Percentiles rank a stretch among this genome's conserved stretches.
phyloP scores from a whole-genome alignment of 176 grass and related monocot genomes.

The Aegilops sharonensis region DNA sequence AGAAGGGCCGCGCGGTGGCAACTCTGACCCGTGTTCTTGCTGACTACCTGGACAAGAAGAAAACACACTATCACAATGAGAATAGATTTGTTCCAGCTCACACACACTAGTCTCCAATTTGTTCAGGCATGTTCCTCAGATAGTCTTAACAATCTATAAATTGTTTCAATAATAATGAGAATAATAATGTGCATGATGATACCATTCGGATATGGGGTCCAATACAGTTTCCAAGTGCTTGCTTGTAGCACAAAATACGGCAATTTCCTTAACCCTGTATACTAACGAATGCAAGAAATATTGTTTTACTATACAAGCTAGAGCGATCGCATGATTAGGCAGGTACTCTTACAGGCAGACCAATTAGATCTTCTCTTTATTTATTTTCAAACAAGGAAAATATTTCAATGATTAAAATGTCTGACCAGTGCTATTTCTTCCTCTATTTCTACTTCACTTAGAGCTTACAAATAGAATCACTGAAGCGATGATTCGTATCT shows the following conservation, averaged over 20 bases:
- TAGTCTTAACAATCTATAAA: constrained; percentile 3
- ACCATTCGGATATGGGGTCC: neutral
- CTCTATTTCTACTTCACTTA: constrained; percentile 6
- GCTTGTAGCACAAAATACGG: neutral
- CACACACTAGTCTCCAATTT: constrained; percentile 5
- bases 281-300: constrained; percentile 10
- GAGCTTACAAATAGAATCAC: neutral
- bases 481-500: constrained; percentile 6
- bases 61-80: neutral
- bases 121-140: neutral
- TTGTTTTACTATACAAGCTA: neutral
- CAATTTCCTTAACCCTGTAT: neutral
- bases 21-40: constrained; percentile 34
- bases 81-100: neutral
- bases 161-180: neutral
- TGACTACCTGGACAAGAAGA: constrained; percentile 33
- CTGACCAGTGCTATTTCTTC: neutral
- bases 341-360: neutral
- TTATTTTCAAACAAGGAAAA: constrained; percentile 10
- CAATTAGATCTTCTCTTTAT: constrained; percentile 5
- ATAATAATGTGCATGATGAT: neutral
- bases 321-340: neutral
- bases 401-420: neutral
- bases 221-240: neutral
- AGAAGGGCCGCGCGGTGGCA: constrained; percentile 44